These are phyloP conservation scores for Betula pendula DNA, from an alignment of 306 rosid genomes.

Conservation along the genomic window DNA sequence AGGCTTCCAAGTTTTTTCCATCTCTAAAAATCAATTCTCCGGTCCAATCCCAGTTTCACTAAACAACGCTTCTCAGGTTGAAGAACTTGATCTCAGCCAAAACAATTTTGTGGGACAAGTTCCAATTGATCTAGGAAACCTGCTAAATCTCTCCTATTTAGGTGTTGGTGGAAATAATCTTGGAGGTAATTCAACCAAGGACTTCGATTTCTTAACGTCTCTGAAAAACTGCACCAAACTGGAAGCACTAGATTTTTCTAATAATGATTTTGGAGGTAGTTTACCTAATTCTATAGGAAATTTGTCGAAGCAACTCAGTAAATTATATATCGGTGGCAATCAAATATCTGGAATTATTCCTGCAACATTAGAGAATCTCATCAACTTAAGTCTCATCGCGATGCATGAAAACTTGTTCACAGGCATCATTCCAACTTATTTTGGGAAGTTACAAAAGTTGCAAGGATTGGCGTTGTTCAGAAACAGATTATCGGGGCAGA, in stretches of 20 bases:
- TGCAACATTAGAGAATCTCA: conserved; percentile 22
- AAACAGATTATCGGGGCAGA: conserved; percentile 32
- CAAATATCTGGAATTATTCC: conserved; percentile 33
- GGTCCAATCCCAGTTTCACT: conserved; percentile 38
- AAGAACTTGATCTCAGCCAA: fast-evolving
- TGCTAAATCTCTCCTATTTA: conserved; percentile 4
- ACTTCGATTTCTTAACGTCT: conserved; percentile 32
- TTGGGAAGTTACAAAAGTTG: conserved; percentile 26
- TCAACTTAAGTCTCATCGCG: neutral
- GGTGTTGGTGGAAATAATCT: neutral
- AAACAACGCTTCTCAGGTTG: conserved; percentile 33
- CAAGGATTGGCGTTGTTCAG: neutral
- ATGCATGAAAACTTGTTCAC: neutral
- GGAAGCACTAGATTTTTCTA: neutral
- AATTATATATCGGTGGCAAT: neutral
- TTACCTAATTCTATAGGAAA: conserved; percentile 33
- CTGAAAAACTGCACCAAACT: conserved; percentile 34
- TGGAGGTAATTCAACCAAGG: conserved; percentile 24
- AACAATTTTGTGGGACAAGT: conserved; percentile 34
- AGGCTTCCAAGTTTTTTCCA: conserved; percentile 7
- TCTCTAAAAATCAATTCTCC: conserved; percentile 26
- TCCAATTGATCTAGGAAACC: conserved; percentile 25
- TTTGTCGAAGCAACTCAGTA: conserved; percentile 13
- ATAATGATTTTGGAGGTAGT: conserved; percentile 40
- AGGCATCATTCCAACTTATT: conserved; percentile 26